These are phyloP conservation scores for Fusarium drepaniforme DNA, from an alignment of 2,329 filamentous ascomycete species.

Conservation along the genomic window DNA sequence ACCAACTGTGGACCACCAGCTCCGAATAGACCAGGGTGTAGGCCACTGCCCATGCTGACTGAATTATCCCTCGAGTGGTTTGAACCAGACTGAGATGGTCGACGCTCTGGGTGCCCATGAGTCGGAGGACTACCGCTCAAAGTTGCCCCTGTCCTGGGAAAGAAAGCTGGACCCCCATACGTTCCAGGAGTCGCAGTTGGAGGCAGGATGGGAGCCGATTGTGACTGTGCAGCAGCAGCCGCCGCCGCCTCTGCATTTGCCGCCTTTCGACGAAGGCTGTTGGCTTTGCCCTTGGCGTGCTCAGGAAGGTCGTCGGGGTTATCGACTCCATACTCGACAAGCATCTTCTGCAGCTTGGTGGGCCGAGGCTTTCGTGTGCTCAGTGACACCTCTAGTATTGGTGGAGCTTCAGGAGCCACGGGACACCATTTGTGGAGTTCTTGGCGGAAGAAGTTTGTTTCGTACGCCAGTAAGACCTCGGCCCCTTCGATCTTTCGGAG, in stretches of 20 bases:
- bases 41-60: constrained; percentile 54
- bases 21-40: constrained; percentile 60
- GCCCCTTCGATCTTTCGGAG: constrained; percentile 97
- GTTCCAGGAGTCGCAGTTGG: constrained; percentile 33
- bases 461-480: constrained; percentile 88
- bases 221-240: constrained; percentile 46
- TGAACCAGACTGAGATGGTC: constrained; percentile 38
- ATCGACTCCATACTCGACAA: constrained; percentile 88
- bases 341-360: constrained; percentile 96
- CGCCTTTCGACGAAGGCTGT: constrained; percentile 79
- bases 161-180: constrained; percentile 45
- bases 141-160: constrained; percentile 34
- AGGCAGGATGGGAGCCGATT: constrained; percentile 34
- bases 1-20: constrained; percentile 57
- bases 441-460: constrained; percentile 98
- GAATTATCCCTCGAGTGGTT: constrained; percentile 51
- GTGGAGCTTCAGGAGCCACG: constrained; percentile 87
- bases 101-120: constrained; percentile 46
- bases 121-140: constrained; percentile 34
- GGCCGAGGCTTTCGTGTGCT: constrained; percentile 96
- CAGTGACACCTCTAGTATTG: constrained; percentile 86
- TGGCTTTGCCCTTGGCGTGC: constrained; percentile 82
- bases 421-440: constrained; percentile 96
- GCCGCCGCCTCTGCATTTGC: constrained; percentile 68
- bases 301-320: constrained; percentile 92